Conservation (phyloP, 352 stramenopile genomes). For the Saprolegnia diclina region DNA sequence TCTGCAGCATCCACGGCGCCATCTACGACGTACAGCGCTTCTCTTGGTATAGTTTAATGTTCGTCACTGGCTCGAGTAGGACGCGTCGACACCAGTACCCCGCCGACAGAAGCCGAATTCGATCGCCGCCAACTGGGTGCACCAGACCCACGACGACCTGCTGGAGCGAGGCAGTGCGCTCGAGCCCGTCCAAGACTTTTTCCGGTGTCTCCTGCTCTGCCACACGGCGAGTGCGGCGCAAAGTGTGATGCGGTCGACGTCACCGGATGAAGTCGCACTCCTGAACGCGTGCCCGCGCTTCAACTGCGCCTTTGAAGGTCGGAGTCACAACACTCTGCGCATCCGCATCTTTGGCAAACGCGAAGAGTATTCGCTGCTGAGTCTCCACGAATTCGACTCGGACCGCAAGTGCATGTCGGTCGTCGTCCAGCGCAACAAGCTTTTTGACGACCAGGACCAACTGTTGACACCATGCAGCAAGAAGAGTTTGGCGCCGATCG, state of each 20-base stretch:
- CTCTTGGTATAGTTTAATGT: too few species aligned
- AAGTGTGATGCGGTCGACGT: constrained; percentile 65
- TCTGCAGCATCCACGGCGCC: constrained; percentile 88
- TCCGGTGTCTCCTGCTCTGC: constrained; percentile 69
- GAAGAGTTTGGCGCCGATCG: too few species aligned
- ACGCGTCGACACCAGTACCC: too few species aligned
- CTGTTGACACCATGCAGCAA: too few species aligned
- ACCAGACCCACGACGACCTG: too few species aligned
- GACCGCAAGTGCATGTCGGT: constrained; percentile 80
- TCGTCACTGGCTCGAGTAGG: too few species aligned
- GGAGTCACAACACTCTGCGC: constrained; percentile 59
- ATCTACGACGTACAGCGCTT: too few species aligned
- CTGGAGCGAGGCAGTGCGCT: too few species aligned
- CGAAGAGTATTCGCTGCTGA: constrained; percentile 64
- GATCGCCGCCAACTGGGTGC: too few species aligned
- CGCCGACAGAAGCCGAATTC: too few species aligned
- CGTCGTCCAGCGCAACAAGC: constrained; percentile 49
- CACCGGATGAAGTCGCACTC: constrained; percentile 72
- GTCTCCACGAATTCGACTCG: constrained; percentile 80
- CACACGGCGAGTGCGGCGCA: constrained; percentile 51
- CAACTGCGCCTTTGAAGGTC: constrained; percentile 65
- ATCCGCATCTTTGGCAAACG: constrained; percentile 66
- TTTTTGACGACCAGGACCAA: too few species aligned
- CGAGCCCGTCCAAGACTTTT: constrained; percentile 35
- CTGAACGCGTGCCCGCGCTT: constrained; percentile 71